These are phyloP conservation scores for Paspalum notatum DNA, from an alignment of 176 grass and related monocot genomes.

Conservation along the genomic window DNA sequence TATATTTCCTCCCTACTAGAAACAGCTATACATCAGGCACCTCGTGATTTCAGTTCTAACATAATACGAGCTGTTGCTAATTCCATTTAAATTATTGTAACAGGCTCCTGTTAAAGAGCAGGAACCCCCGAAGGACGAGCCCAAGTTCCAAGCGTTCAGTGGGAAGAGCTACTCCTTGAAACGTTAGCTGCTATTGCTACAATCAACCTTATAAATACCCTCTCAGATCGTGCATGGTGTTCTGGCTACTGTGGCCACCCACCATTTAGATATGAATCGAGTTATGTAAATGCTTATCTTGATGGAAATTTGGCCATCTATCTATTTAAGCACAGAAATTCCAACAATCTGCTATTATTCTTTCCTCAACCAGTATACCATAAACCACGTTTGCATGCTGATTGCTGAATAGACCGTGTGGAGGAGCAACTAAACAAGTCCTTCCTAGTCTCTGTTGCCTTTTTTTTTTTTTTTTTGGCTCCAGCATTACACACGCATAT, in stretches of 20 bases:
- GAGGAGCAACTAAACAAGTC: background rate
- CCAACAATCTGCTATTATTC: background rate
- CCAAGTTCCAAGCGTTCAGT: constrained; percentile 73
- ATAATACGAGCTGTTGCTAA: constrained; percentile 8
- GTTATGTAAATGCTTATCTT: constrained; percentile 29
- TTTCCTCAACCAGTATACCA: background rate
- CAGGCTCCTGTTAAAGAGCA: constrained; percentile 57
- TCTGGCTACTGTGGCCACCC: constrained; percentile 11
- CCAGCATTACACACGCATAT: background rate
- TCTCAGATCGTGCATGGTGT: background rate
- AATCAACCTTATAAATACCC: background rate
- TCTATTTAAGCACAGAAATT: constrained; percentile 13
- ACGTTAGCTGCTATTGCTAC: constrained; percentile 36
- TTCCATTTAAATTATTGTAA: constrained; percentile 27
- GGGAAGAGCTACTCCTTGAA: constrained; percentile 86
- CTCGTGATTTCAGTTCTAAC: background rate
- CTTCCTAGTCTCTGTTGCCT: background rate
- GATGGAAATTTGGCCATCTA: constrained; percentile 15
- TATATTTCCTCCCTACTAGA: too few species aligned
- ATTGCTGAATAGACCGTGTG: background rate
- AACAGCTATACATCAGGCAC: too few species aligned
- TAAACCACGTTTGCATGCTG: background rate
- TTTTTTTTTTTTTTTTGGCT: background rate
- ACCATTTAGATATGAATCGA: constrained; percentile 29
- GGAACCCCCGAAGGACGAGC: constrained; percentile 64